phyloP scores from a whole-genome alignment of 139 green algal genomes.

The Chlamydomonas asymmetrica region DNA sequence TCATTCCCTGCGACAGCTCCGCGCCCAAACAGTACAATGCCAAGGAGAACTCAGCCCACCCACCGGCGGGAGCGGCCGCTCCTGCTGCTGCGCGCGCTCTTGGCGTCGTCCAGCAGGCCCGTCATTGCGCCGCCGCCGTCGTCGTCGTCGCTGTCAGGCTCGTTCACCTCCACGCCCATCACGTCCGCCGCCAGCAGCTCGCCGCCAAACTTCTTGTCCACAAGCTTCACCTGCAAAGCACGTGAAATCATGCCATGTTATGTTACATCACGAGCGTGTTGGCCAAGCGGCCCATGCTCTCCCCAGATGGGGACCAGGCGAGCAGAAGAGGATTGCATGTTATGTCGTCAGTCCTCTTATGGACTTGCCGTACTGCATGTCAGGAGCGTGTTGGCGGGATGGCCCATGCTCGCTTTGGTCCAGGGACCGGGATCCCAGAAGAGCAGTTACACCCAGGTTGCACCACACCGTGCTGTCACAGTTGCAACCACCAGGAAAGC shows the following conservation, averaged over 20 bases:
- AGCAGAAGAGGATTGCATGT: too few species aligned
- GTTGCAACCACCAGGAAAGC: too few species aligned
- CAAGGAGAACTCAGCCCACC: neutral
- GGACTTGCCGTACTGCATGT: too few species aligned
- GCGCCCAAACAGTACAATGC: neutral
- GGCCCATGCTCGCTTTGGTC: too few species aligned
- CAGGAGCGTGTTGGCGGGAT: too few species aligned
- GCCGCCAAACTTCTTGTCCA: slow-evolving; percentile 74
- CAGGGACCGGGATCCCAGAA: too few species aligned
- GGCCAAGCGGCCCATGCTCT: too few species aligned
- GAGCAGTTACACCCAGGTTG: too few species aligned
- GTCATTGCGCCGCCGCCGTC: slow-evolving; percentile 29
- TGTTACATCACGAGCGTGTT: too few species aligned
- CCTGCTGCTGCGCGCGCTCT: neutral
- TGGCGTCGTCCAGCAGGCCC: slow-evolving; percentile 14
- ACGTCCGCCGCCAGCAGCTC: slow-evolving; percentile 55
- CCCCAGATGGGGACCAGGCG: too few species aligned
- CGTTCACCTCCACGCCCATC: slow-evolving; percentile 42
- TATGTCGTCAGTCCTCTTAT: too few species aligned
- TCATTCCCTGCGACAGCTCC: neutral
- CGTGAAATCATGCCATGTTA: slow-evolving; percentile 42
- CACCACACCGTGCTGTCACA: too few species aligned
- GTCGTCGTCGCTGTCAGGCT: slow-evolving; percentile 48
- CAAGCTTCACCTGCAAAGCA: slow-evolving; percentile 39
- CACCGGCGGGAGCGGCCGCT: neutral